Evolutionary conservation across 257 asterid genomes (phyloP).

Genomic region (Gentiana straminea): DNA sequence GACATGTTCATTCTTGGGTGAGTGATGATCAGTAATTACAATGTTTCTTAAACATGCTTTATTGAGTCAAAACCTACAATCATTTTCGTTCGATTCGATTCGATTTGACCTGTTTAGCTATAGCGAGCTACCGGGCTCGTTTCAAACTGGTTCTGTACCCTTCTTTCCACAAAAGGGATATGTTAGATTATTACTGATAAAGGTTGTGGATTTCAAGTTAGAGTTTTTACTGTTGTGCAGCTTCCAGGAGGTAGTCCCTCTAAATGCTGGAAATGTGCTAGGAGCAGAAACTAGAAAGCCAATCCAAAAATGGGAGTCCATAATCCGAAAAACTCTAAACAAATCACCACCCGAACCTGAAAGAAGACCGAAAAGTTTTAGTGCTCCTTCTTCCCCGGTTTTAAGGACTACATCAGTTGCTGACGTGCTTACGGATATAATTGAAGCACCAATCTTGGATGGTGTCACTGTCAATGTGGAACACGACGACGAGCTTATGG

Average conservation of each 20-base stretch:
- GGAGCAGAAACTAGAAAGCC: conserved; percentile 82
- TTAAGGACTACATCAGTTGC: conserved; percentile 66
- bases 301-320: conserved; percentile 71
- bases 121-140: too few species aligned
- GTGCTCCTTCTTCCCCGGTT: conserved; percentile 91
- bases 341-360: conserved; percentile 36
- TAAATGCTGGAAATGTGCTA: conserved; percentile 81
- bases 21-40: conserved; percentile 6
- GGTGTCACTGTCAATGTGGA: conserved; percentile 8
- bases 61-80: too few species aligned
- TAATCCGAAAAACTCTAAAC: conserved; percentile 66
- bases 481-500: conserved; percentile 13
- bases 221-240: conserved; percentile 23
- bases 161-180: too few species aligned
- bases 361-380: conserved; percentile 47
- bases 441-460: conserved; percentile 29
- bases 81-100: too few species aligned
- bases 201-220: background rate
- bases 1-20: conserved; percentile 82
- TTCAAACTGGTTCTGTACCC: too few species aligned
- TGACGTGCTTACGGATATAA: conserved; percentile 51
- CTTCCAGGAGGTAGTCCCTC: conserved; percentile 90
- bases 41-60: too few species aligned
- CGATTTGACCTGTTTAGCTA: too few species aligned
- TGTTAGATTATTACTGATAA: background rate